These are phyloP conservation scores for Daucus carota DNA, from an alignment of 129 eudicot species.

Conservation along the genomic window DH1_v3.0 NC_030383.2:54833001-54833500, in stretches of 20 bases:
- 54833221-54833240: conserved; percentile 43
- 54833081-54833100: conserved; percentile 41
- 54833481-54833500: background rate
- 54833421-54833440: background rate
- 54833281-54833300: background rate
- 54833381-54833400: background rate
- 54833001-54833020: conserved; percentile 64
- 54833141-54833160: conserved; percentile 52
- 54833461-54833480: conserved; percentile 1
- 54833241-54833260: conserved; percentile 24
- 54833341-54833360: background rate
- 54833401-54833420: background rate
- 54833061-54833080: background rate
- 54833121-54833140: conserved; percentile 59
- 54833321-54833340: background rate
- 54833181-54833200: conserved; percentile 78
- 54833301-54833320: background rate
- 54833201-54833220: conserved; percentile 44
- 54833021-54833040: conserved; percentile 19
- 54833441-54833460: background rate
- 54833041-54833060: background rate
- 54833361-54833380: background rate
- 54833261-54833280: background rate
- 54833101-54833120: conserved; percentile 73
- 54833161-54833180: conserved; percentile 37